These are phyloP conservation scores for Agrostemma githago DNA, from an alignment of 148 eudicot genomes.

Conservation along the genomic window DNA sequence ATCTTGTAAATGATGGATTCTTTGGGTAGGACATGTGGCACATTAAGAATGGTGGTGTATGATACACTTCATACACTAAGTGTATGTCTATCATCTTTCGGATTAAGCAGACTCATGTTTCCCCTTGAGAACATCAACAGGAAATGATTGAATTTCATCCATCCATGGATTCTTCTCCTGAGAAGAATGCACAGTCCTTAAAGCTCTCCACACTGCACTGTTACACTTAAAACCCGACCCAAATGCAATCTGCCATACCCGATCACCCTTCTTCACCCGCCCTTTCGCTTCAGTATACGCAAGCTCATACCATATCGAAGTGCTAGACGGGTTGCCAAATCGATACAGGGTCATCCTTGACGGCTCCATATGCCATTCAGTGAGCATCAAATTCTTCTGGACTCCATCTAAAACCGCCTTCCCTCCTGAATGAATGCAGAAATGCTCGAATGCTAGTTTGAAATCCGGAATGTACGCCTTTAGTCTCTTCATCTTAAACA, in stretches of 20 bases:
- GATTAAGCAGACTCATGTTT: neutral
- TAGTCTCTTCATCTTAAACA: neutral
- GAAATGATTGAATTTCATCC: constrained; percentile 9
- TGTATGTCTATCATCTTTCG: too few species aligned
- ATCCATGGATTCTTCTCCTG: constrained; percentile 20
- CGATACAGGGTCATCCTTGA: constrained; percentile 21
- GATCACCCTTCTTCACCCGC: constrained; percentile 9
- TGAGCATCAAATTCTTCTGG: constrained; percentile 10
- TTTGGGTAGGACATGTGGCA: too few species aligned
- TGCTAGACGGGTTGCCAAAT: constrained; percentile 21
- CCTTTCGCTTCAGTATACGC: constrained; percentile 18
- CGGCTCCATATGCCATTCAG: constrained; percentile 18
- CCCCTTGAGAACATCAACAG: neutral
- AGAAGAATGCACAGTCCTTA: constrained; percentile 4
- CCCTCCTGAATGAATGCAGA: constrained; percentile 17
- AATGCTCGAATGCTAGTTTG: constrained; percentile 21
- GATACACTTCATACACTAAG: too few species aligned
- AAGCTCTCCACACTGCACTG: constrained; percentile 17
- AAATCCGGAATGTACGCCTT: constrained; percentile 17
- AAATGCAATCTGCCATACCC: constrained; percentile 18
- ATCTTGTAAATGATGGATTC: too few species aligned
- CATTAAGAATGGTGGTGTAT: too few species aligned
- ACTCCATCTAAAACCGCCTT: constrained; percentile 15
- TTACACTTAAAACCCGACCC: constrained; percentile 23
- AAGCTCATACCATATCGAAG: constrained; percentile 13